These are phyloP conservation scores for Paragyromitra xinjiangensis DNA, from an alignment of 495 filamentous ascomycete species.

Conservation along the genomic window DNA sequence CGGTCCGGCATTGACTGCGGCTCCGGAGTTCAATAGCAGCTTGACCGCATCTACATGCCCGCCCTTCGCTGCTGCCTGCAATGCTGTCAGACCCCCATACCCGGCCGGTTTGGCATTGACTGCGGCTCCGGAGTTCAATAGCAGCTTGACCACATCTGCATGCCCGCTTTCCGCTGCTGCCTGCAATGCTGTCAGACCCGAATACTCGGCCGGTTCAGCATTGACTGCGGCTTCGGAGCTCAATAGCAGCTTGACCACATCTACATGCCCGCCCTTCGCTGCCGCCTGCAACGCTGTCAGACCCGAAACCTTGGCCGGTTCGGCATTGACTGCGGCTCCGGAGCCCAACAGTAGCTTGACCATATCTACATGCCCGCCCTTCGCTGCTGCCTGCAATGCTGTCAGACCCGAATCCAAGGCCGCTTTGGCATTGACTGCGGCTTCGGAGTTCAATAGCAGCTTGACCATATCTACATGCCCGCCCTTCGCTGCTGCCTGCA, in stretches of 20 bases:
- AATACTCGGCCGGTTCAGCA: background rate
- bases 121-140: background rate
- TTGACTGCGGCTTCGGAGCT: background rate
- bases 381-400: background rate
- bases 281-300: background rate
- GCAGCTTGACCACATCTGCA: background rate
- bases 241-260: background rate
- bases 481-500: background rate
- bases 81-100: background rate
- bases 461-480: background rate
- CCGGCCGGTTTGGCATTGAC: background rate
- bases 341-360: background rate
- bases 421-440: background rate
- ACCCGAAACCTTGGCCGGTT: too few species aligned
- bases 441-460: background rate
- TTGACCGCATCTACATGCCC: background rate
- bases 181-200: background rate
- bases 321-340: background rate
- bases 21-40: background rate
- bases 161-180: background rate
- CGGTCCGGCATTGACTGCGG: background rate
- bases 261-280: background rate
- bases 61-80: background rate
- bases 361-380: background rate
- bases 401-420: background rate